A percentile compares a stretch with the other conserved stretches of the same genome.
Evolutionary conservation across 2,329 filamentous ascomycete species (phyloP).

Genomic region (Fusarium ramigenum): DNA sequence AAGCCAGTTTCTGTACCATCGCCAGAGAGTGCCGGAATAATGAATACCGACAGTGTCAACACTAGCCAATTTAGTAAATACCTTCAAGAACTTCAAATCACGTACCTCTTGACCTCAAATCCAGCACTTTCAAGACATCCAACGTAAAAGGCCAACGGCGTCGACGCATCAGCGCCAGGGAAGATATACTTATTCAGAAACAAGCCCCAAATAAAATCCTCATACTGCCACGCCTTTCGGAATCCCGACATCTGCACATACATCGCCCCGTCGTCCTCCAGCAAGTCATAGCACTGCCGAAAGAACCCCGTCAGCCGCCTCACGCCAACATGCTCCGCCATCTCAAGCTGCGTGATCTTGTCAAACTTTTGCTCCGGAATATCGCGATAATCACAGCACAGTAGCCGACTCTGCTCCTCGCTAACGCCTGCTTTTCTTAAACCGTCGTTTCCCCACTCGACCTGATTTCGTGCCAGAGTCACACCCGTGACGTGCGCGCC

Average conservation of each 20-base stretch:
- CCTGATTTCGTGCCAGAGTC: constrained; percentile 92
- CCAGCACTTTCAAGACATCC: constrained; percentile 75
- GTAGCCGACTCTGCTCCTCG: constrained; percentile 84
- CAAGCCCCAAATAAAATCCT: constrained; percentile 94
- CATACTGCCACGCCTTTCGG: constrained; percentile 92
- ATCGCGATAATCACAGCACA: constrained; percentile 96
- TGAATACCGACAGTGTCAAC: constrained; percentile 93
- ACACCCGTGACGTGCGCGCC: constrained; percentile 84
- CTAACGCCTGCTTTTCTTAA: constrained; percentile 80
- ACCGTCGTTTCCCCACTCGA: constrained; percentile 90
- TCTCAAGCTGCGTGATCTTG: constrained; percentile 95
- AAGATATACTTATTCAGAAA: constrained; percentile 99
- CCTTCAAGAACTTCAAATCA: background rate
- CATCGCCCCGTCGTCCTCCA: constrained; percentile 92
- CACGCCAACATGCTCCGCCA: constrained; percentile 96
- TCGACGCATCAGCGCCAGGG: constrained; percentile 92
- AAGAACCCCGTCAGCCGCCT: constrained; percentile 82
- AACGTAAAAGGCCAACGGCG: constrained; percentile 85
- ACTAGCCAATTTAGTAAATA: constrained; percentile 34
- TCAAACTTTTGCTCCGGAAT: constrained; percentile 85
- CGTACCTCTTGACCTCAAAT: constrained; percentile 75
- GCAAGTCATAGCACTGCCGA: constrained; percentile 88
- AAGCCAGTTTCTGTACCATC: constrained; percentile 98
- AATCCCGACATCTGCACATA: constrained; percentile 93
- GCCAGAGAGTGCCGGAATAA: constrained; percentile 93